phyloP scores from a whole-genome alignment of 805 yeast genomes.

The Wickerhamomyces sydowiorum region DNA sequence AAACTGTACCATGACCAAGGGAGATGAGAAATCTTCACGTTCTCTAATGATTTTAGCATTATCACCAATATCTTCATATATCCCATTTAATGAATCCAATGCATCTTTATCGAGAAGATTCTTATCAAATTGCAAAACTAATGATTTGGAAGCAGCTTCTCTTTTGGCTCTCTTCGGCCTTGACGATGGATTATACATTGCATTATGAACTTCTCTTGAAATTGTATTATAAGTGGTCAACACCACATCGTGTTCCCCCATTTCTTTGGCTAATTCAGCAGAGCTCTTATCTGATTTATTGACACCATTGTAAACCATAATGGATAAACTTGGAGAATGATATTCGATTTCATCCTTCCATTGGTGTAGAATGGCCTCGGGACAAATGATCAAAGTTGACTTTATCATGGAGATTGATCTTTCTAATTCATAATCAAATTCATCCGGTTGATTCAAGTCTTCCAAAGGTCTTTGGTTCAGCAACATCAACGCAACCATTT shows the following conservation, averaged over 20 bases:
- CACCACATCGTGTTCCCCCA: conserved; percentile 68
- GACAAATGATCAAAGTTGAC: conserved; percentile 81
- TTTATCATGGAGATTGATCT: conserved; percentile 37
- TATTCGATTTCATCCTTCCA: conserved; percentile 72
- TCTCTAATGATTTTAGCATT: conserved; percentile 2
- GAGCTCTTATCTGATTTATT: conserved; percentile 29
- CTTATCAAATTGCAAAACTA: neutral
- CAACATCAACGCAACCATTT: conserved; percentile 59
- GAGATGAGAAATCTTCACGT: conserved; percentile 62
- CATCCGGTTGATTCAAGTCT: conserved; percentile 3
- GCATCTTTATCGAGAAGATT: conserved; percentile 1
- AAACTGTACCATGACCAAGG: conserved; percentile 74
- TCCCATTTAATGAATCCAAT: conserved; percentile 5
- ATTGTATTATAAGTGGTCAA: conserved; percentile 72
- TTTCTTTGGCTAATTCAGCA: conserved; percentile 38
- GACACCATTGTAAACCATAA: conserved; percentile 61
- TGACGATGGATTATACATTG: conserved; percentile 53
- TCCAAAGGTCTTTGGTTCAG: conserved; percentile 48
- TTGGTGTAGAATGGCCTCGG: conserved; percentile 76
- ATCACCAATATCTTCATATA: conserved; percentile 9
- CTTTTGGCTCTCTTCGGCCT: conserved; percentile 26
- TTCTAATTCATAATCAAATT: conserved; percentile 3
- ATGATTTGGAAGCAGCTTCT: neutral
- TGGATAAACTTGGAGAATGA: conserved; percentile 57
- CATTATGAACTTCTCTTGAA: conserved; percentile 73